Percentiles rank a stretch among this genome's conserved stretches.
Evolutionary conservation across 768 basidiomycete species (phyloP).

Genomic region (Rhodotorula toruloides): DNA sequence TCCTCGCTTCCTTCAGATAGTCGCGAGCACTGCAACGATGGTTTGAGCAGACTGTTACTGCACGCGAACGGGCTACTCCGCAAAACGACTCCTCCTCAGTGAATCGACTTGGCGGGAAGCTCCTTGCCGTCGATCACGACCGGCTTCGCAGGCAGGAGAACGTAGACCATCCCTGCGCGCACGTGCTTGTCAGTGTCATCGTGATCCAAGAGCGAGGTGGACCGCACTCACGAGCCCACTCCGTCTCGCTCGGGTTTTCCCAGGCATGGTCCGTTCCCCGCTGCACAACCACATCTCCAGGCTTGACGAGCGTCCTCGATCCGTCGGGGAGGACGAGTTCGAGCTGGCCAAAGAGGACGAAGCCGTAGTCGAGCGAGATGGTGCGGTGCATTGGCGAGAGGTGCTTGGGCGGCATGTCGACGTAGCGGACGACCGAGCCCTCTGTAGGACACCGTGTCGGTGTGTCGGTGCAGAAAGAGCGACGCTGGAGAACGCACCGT

Average conservation of each 20-base stretch:
- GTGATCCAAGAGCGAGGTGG: neutral
- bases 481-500: too few relatives aligned
- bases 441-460: too few relatives aligned
- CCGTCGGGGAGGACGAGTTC: neutral
- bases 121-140: conserved; percentile 6
- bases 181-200: neutral
- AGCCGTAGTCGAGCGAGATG: conserved; percentile 19
- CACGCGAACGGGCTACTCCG: neutral
- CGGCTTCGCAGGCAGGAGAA: conserved; percentile 4
- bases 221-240: conserved; percentile 5
- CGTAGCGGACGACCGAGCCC: conserved; percentile 9
- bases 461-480: too few relatives aligned
- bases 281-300: neutral
- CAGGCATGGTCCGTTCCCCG: conserved; percentile 10
- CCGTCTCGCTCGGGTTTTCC: neutral
- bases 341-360: conserved; percentile 10
- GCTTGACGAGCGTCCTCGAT: neutral
- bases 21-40: neutral
- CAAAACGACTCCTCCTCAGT: too few relatives aligned
- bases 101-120: conserved; percentile 5
- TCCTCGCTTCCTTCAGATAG: too few relatives aligned
- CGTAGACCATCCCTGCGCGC: conserved; percentile 7
- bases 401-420: conserved; percentile 10
- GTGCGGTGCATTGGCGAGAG: conserved; percentile 16
- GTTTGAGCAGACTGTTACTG: neutral